Evolutionary conservation across 1,284 basidiomycete species (phyloP).

Genomic region (Ustilago shanxiensis): DNA sequence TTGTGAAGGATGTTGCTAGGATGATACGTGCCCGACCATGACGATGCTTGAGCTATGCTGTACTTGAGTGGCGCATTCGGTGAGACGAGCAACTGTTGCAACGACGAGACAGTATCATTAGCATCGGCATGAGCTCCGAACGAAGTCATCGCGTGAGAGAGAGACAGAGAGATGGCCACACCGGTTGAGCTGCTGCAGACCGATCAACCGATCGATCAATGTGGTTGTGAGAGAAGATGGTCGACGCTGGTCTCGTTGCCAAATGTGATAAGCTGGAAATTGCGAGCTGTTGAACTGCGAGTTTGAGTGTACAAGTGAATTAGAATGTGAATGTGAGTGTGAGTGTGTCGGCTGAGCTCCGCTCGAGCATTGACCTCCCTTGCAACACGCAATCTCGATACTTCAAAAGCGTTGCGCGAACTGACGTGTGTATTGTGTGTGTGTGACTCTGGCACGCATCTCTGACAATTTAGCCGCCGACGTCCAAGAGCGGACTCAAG

Average conservation of each 20-base stretch:
- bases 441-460: too few species aligned
- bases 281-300: too few species aligned
- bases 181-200: not conserved
- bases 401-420: not conserved
- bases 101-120: slow-evolving; percentile 24
- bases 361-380: not conserved
- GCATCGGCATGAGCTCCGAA: slow-evolving; percentile 17
- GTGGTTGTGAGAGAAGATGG: not conserved
- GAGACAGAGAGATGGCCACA: too few species aligned
- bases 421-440: too few species aligned
- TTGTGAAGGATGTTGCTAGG: slow-evolving; percentile 63
- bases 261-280: too few species aligned
- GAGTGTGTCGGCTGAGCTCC: not conserved
- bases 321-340: not conserved
- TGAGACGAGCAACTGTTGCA: slow-evolving; percentile 41
- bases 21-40: slow-evolving; percentile 62
- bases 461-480: too few species aligned
- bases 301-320: not conserved
- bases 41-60: slow-evolving; percentile 57
- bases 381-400: not conserved
- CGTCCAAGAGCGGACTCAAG: too few species aligned
- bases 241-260: not conserved
- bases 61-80: slow-evolving; percentile 44
- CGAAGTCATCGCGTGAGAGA: not conserved
- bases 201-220: not conserved